phyloP scores from a whole-genome alignment of 352 stramenopile species.

The Globisporangium acanthophoron region DNA sequence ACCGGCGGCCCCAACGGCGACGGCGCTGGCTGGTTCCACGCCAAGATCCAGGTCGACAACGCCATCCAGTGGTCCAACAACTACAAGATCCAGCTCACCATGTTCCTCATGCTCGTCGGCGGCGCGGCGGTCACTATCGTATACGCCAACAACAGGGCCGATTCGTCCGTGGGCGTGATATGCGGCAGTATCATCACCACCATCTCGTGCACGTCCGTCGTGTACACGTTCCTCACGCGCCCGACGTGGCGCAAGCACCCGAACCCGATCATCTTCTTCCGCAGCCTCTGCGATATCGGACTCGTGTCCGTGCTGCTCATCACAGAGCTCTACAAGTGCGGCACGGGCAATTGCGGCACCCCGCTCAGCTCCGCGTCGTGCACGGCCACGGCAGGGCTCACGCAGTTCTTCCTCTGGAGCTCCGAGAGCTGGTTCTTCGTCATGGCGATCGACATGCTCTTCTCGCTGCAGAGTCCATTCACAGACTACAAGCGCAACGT shows the following conservation, averaged over 20 bases:
- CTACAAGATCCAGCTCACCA: constrained; percentile 79
- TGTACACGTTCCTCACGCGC: constrained; percentile 77
- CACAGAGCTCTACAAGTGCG: constrained; percentile 82
- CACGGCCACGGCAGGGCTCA: constrained; percentile 61
- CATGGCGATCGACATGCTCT: constrained; percentile 86
- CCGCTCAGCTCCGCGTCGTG: constrained; percentile 43
- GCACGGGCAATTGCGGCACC: constrained; percentile 25
- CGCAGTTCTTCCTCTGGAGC: constrained; percentile 84
- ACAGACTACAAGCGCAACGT: constrained; percentile 87
- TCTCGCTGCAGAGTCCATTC: constrained; percentile 81
- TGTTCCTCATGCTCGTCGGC: constrained; percentile 70
- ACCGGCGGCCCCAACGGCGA: constrained; percentile 28
- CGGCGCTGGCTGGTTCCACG: constrained; percentile 80
- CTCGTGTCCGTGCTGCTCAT: constrained; percentile 73
- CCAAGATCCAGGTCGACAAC: constrained; percentile 83
- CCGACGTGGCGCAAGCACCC: constrained; percentile 82
- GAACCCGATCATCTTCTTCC: constrained; percentile 87
- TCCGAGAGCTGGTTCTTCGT: constrained; percentile 89
- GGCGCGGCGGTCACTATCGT: constrained; percentile 49
- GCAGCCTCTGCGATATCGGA: constrained; percentile 75
- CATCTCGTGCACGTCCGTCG: constrained; percentile 56
- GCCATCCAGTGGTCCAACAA: constrained; percentile 86
- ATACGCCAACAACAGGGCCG: constrained; percentile 49
- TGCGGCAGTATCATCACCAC: constrained; percentile 75
- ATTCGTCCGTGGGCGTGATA: constrained; percentile 64